These are phyloP conservation scores for Chalciporus sphaerocephalus DNA, from an alignment of 768 basidiomycete genomes.

Conservation along the genomic window DNA sequence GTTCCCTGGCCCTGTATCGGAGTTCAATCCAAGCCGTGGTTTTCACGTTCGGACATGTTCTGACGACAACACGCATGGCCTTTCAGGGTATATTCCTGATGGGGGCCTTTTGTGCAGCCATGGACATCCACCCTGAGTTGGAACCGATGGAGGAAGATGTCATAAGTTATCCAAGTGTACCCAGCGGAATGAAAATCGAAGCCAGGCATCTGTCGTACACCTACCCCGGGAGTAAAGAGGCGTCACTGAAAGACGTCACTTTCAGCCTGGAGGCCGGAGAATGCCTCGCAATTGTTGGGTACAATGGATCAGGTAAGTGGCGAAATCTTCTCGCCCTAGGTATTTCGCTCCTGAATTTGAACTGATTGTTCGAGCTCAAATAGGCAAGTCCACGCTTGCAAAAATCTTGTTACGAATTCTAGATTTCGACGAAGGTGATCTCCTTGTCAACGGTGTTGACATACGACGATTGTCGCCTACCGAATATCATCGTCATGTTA, in stretches of 20 bases:
- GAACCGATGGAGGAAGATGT: conserved; percentile 55
- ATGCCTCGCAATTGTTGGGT: conserved; percentile 80
- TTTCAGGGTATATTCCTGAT: conserved; percentile 84
- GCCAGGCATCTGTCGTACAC: conserved; percentile 67
- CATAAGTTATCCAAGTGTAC: conserved; percentile 43
- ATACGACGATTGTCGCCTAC: conserved; percentile 59
- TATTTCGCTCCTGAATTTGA: conserved; percentile 10
- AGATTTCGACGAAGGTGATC: conserved; percentile 67
- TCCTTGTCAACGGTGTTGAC: conserved; percentile 68
- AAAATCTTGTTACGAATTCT: conserved; percentile 75
- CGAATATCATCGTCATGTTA: conserved; percentile 70
- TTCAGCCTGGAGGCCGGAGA: conserved; percentile 72
- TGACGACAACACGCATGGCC: conserved; percentile 65
- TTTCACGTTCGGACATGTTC: conserved; percentile 56
- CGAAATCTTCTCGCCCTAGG: conserved; percentile 10
- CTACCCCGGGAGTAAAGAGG: conserved; percentile 69
- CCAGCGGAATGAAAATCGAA: conserved; percentile 65
- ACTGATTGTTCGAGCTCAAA: conserved; percentile 1
- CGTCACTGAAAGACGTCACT: conserved; percentile 65
- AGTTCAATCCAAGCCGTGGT: conserved; percentile 71
- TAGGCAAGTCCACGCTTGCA: conserved; percentile 85
- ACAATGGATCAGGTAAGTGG: conserved; percentile 71
- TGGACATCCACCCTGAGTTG: conserved; percentile 62
- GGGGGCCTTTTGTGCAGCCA: conserved; percentile 80
- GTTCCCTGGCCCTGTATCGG: conserved; percentile 78